Base-by-base conservation (phyloP, 169 alveolate genomes). In the Eimeria necatrix region DNA sequence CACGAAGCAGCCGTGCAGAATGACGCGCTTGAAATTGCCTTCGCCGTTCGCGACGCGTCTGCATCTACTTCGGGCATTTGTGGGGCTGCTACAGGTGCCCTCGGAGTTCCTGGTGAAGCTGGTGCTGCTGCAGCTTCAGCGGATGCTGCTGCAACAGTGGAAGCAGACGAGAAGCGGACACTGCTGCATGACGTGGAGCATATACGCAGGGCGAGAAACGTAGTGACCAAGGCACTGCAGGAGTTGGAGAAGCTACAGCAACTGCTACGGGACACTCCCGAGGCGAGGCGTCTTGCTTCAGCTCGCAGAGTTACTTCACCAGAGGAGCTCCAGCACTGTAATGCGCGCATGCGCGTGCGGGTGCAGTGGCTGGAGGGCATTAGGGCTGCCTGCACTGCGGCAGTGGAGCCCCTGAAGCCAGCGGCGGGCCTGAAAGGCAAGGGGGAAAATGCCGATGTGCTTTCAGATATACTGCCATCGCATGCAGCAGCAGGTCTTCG, bases 401-500 rank as follows among this genome's bases (percentile, higher is more conserved):
- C 81, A 18, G 32, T 85, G 0, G 93, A 4, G 51, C 49, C 60
- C 46, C 49, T 85, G 81, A 60, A 46, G 41, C 8, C 51, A 12
- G 52, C 20, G 16, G 90, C 22, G 68, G 68, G 68, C 22, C 22
- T 10, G 68, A 18, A 24, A 10, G 49, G 32, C 20, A 8, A 46
- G 6, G 93, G 48, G 32, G 41, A 6, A 73, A 81, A 80, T 41
- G 81, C 18, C 22, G 22, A 4, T 18, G 93, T 60, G 16, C 80
- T 85, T 24, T 85, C 60, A 9, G 51, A n/a, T 22, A 22, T 93
- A 68, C 93, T 93, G 60, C 93, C 78, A 18, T 49, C 93, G 9
- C 88, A 60, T 52, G 93, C 86, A 41, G 95, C 59, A 8, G 93
- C 95, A 46, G 93, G 88, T 16, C 56, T 59, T 53, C 81, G 90